A percentile compares a stretch with the other conserved stretches of the same genome.
These are phyloP conservation scores for Bruguiera hainesii DNA, from an alignment of 441 rosid genomes.

Conservation along the genomic window DNA sequence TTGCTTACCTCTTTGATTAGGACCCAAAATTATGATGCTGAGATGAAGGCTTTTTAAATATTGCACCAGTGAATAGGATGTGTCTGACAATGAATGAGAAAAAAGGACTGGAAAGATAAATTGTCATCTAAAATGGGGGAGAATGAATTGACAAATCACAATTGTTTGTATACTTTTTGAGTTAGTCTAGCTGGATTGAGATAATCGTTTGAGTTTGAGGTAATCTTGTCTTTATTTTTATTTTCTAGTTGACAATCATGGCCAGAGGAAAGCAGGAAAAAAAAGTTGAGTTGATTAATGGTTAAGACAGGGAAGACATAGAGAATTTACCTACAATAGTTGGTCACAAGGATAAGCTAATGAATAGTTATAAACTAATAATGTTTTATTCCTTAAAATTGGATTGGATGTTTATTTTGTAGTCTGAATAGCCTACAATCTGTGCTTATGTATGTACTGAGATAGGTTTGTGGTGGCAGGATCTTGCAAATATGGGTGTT, in stretches of 20 bases:
- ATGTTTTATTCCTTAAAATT: slow-evolving; percentile 58
- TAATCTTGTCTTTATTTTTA: background rate
- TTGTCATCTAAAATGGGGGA: too few species aligned
- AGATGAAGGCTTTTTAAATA: too few species aligned
- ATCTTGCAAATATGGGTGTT: slow-evolving; percentile 72
- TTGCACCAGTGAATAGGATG: too few species aligned
- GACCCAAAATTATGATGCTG: too few species aligned
- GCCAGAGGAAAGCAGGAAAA: background rate
- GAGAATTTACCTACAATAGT: background rate
- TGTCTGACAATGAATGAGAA: too few species aligned
- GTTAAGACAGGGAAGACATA: background rate
- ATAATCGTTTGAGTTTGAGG: background rate
- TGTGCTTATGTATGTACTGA: slow-evolving; percentile 15
- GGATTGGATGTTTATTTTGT: background rate
- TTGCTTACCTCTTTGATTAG: too few species aligned
- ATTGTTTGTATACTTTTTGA: too few species aligned
- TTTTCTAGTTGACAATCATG: background rate
- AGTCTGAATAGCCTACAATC: slow-evolving; percentile 5
- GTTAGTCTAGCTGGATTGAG: too few species aligned
- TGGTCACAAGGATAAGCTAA: too few species aligned
- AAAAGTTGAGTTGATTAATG: background rate
- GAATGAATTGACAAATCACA: too few species aligned
- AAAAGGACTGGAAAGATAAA: too few species aligned
- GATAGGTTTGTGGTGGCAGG: slow-evolving; percentile 40
- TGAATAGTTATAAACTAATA: background rate